Evolutionary conservation across 2,329 filamentous ascomycete species (phyloP), one percentile per base, ranked within the genome.

Genomic region (Neofusicoccum cordaticola): DNA sequence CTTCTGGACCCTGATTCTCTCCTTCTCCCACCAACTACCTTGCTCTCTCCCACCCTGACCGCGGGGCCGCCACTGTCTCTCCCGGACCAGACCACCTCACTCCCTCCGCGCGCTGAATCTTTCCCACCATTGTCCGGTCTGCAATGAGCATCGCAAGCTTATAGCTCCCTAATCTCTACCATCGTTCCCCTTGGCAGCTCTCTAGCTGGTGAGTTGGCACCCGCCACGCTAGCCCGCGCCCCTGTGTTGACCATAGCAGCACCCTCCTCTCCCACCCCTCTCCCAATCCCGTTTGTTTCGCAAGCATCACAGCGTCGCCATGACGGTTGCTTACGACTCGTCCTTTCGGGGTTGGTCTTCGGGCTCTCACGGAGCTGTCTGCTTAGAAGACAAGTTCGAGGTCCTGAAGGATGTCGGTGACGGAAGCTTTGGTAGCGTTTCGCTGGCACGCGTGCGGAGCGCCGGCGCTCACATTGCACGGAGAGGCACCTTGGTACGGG

Each of bases 381-480:
- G 80, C 62, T 87, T 99, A 62, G 93, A 97, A 77, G 95, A 99
- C 76, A 89, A 93, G 71, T 99, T 97, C 76, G 94, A 99, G 79
- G 89, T 99, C 63, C 82, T 99, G 75, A 99, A 98, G 80, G 95
- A 99, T 74, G 96, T 99, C 76, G 95, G 95, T 57, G 95, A 99
- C 87, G 95, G 95, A 70, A 98, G 95, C 81, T 99, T 99, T 77
- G 95, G 95, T 66, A 98, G 93, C 75, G 95, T 99, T 68, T 90
- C 91, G 66, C 85, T 99, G 68, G 95, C 94, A 71, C 88, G 95
- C 77, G 93, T 97, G 69, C 89, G 95, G 74, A 93, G 90, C 70
- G 94, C 93, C 68, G 95, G 95, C 74, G 89, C 93, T 71, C 91
- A 88, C 76, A 87, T 97, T 69, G 94, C 94, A 72, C 90, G 93